A percentile compares a stretch with the other conserved stretches of the same genome.
These are phyloP conservation scores for Neoboletus brunneissimus DNA, from an alignment of 768 basidiomycete genomes.

Conservation along the genomic window DNA sequence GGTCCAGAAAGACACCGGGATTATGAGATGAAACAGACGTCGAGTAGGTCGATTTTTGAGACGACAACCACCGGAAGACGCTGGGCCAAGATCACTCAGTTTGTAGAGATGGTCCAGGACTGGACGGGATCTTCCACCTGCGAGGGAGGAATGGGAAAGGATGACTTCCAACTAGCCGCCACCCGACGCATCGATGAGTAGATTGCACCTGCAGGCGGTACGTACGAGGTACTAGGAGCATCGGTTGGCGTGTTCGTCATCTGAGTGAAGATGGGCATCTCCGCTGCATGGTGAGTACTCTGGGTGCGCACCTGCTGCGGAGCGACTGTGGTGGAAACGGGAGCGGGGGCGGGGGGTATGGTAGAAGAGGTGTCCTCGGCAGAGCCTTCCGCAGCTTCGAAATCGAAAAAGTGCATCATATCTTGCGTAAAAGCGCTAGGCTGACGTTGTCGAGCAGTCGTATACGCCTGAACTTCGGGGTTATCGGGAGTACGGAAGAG, in stretches of 20 bases:
- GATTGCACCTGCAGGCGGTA: slow-evolving; percentile 54
- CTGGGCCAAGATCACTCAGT: not conserved
- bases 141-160: slow-evolving; percentile 17
- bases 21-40: slow-evolving; percentile 13
- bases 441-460: slow-evolving; percentile 13
- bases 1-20: not conserved
- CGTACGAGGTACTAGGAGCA: slow-evolving; percentile 33
- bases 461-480: slow-evolving; percentile 14
- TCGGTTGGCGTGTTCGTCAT: slow-evolving; percentile 20
- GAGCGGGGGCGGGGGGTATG: not conserved
- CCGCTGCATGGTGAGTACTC: slow-evolving; percentile 14
- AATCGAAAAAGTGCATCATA: slow-evolving; percentile 39
- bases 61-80: too few species aligned
- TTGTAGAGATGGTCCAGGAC: slow-evolving; percentile 26
- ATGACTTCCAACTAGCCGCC: slow-evolving; percentile 47
- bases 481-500: slow-evolving; percentile 21
- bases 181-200: slow-evolving; percentile 52
- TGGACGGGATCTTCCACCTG: slow-evolving; percentile 33
- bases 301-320: slow-evolving; percentile 26
- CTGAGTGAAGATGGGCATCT: slow-evolving; percentile 28
- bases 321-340: slow-evolving; percentile 11
- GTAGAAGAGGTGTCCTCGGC: slow-evolving; percentile 3
- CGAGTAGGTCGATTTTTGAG: slow-evolving; percentile 4
- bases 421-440: slow-evolving; percentile 28
- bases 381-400: slow-evolving; percentile 24